A percentile compares a stretch with the other conserved stretches of the same genome.
Conservation (phyloP, 768 basidiomycete species). For the Cubamyces sp. region DNA sequence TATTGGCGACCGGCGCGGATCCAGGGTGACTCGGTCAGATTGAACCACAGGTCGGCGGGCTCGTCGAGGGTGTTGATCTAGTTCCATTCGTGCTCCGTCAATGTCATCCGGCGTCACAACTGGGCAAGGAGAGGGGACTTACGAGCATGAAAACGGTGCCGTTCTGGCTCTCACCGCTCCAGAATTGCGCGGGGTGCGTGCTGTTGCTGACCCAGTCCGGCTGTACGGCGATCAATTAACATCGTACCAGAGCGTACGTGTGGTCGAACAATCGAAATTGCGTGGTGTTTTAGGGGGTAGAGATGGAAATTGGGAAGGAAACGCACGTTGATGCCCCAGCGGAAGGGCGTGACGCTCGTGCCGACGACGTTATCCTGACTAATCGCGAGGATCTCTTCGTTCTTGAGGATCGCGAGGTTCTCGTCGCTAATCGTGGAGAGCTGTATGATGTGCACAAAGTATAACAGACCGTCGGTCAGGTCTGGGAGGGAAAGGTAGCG, state of each 20-base stretch:
- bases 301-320: not conserved
- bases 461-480: too few relatives aligned
- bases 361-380: constrained; percentile 70
- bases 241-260: not conserved
- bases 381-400: constrained; percentile 67
- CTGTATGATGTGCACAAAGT: constrained; percentile 33
- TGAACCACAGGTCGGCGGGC: constrained; percentile 62
- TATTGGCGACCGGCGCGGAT: constrained; percentile 69
- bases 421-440: constrained; percentile 54
- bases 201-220: constrained; percentile 44
- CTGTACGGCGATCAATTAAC: constrained; percentile 35
- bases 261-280: too few relatives aligned
- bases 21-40: constrained; percentile 71
- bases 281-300: too few relatives aligned
- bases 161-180: constrained; percentile 68
- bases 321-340: constrained; percentile 69
- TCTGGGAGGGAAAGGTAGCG: not conserved
- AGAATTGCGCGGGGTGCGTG: constrained; percentile 68
- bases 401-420: constrained; percentile 59
- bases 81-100: not conserved
- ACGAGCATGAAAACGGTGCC: constrained; percentile 73
- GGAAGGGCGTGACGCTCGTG: constrained; percentile 64
- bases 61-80: constrained; percentile 65
- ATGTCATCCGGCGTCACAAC: too few relatives aligned
- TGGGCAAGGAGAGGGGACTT: constrained; percentile 22